A percentile compares a stretch with the other conserved stretches of the same genome.
phyloP scores from a whole-genome alignment of 129 eudicot species.

The Oenanthe sinensis region DNA sequence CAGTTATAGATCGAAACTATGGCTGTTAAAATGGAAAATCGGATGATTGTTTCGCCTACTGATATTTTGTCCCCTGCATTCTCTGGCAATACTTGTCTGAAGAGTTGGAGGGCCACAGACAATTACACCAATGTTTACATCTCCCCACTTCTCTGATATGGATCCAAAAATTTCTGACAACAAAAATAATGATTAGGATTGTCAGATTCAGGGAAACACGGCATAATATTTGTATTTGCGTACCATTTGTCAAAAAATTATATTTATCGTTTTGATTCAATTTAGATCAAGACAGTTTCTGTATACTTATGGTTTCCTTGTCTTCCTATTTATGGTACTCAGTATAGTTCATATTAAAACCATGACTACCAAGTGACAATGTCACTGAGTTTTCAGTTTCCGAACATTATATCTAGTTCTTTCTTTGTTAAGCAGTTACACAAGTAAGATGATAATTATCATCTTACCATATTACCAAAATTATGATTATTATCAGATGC shows the following conservation, averaged over 20 bases:
- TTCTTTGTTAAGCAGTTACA: no score
- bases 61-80: conserved; percentile 65
- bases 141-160: conserved; percentile 59
- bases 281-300: not conserved
- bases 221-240: not conserved
- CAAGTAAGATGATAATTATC: no score
- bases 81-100: conserved; percentile 70
- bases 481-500: not conserved
- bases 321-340: not conserved
- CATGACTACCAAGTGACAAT: no score
- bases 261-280: not conserved
- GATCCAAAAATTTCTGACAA: conserved; percentile 65
- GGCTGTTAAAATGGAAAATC: conserved; percentile 87
- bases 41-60: conserved; percentile 40
- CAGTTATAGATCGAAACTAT: conserved; percentile 71
- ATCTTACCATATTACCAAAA: not conserved
- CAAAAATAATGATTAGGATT: not conserved
- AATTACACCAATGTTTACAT: conserved; percentile 75
- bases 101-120: conserved; percentile 85
- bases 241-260: not conserved
- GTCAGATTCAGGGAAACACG: conserved; percentile 2
- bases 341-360: no score
- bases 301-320: not conserved
- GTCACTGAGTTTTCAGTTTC: no score
- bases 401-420: not conserved